phyloP scores from a whole-genome alignment of 148 eudicot genomes.

The Chenopodium suecicum region DNA sequence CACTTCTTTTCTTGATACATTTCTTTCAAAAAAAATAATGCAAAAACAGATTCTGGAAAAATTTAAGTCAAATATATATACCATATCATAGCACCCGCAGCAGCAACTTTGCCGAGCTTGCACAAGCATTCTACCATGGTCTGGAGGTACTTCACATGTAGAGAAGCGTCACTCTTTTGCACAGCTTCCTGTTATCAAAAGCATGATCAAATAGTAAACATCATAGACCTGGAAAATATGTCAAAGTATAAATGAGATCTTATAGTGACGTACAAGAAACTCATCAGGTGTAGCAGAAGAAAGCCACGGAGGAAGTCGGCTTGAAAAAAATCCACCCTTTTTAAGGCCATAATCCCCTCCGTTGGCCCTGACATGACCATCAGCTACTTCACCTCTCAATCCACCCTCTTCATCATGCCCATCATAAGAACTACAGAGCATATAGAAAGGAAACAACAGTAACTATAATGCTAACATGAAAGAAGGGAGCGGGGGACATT shows the following conservation, averaged over 20 bases:
- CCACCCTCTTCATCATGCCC: conserved; percentile 74
- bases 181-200: conserved; percentile 73
- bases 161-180: conserved; percentile 81
- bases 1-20: neutral
- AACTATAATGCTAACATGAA: conserved; percentile 3
- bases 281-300: conserved; percentile 90
- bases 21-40: neutral
- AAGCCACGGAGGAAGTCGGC: conserved; percentile 86
- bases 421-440: conserved; percentile 60
- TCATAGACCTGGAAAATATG: conserved; percentile 13
- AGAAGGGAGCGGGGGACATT: neutral
- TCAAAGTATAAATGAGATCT: conserved; percentile 19
- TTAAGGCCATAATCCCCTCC: conserved; percentile 59
- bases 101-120: conserved; percentile 97
- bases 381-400: conserved; percentile 44
- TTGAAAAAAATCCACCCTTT: conserved; percentile 53
- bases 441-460: conserved; percentile 2
- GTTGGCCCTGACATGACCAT: conserved; percentile 33
- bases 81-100: conserved; percentile 99
- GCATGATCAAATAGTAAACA: conserved; percentile 26
- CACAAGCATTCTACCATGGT: conserved; percentile 96
- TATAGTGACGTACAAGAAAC: conserved; percentile 68
- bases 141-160: conserved; percentile 88
- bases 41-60: neutral
- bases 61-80: conserved; percentile 29